A percentile compares a stretch with the other conserved stretches of the same genome.
Conservation (phyloP, 2,329 filamentous ascomycete genomes). For the Pseudogymnoascus sp. region DNA sequence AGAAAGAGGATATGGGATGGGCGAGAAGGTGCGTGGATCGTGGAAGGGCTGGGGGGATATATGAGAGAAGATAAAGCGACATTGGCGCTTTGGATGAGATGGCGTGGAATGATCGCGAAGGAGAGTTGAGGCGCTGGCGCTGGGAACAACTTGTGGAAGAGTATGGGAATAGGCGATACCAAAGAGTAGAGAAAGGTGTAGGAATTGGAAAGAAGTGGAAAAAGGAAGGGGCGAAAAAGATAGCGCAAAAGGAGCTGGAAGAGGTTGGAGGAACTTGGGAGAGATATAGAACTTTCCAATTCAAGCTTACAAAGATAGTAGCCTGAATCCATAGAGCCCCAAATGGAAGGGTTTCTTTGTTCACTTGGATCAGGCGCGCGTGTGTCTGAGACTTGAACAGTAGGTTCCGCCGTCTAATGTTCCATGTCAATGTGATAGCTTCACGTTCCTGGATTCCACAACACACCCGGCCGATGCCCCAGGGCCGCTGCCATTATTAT, state of each 20-base stretch:
- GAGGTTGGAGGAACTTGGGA: background rate
- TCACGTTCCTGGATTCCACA: background rate
- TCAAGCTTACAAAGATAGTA: background rate
- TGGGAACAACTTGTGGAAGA: background rate
- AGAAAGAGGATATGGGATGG: background rate
- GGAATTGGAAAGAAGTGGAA: background rate
- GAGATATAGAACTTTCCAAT: constrained; percentile 2
- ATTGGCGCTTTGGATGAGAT: background rate
- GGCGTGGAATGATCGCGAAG: background rate
- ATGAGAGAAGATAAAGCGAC: background rate
- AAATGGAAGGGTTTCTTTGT: background rate
- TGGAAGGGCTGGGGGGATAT: background rate
- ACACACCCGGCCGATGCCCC: background rate
- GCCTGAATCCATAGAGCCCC: background rate
- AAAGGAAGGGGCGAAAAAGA: background rate
- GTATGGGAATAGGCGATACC: background rate
- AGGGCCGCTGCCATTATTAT: background rate
- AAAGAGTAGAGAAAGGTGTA: background rate
- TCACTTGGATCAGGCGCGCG: background rate
- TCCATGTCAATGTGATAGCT: background rate
- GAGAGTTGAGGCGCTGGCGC: background rate
- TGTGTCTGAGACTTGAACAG: background rate
- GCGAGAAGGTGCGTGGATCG: constrained; percentile 1
- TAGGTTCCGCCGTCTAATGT: background rate
- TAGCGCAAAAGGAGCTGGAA: background rate